These are phyloP conservation scores for Skeletonema potamos DNA, from an alignment of 108 stramenopile genomes.

Conservation along the genomic window DNA sequence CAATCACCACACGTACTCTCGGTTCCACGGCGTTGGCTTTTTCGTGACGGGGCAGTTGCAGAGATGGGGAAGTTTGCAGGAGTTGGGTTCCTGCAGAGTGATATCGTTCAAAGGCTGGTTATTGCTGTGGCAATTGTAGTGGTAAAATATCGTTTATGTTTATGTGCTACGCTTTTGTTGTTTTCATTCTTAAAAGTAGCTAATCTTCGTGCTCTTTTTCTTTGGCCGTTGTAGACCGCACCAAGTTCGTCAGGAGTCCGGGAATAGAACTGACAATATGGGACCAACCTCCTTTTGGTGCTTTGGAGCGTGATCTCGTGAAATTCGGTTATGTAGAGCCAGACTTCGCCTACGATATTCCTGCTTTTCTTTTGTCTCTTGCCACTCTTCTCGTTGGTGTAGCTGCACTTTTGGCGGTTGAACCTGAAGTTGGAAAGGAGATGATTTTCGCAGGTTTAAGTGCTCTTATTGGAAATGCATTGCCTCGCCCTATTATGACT, in stretches of 20 bases:
- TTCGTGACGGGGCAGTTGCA: neutral
- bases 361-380: conserved; percentile 9
- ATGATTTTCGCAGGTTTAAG: conserved; percentile 7
- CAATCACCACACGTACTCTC: too few species aligned
- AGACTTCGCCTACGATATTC: conserved; percentile 7
- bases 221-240: neutral
- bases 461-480: conserved; percentile 13
- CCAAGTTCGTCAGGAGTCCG: conserved; percentile 6
- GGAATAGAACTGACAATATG: neutral
- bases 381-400: conserved; percentile 5
- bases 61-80: conserved; percentile 15
- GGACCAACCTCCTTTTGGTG: neutral
- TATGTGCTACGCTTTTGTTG: too few species aligned
- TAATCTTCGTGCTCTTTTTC: too few species aligned
- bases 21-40: too few species aligned
- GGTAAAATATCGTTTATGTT: too few species aligned
- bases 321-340: conserved; percentile 7
- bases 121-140: neutral
- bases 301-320: conserved; percentile 7
- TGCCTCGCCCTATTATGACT: neutral
- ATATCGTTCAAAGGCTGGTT: neutral
- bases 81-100: conserved; percentile 9
- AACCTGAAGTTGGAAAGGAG: neutral
- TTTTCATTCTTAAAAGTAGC: too few species aligned
- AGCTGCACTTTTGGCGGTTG: neutral